Percentiles rank a stretch among this genome's conserved stretches.
Conservation (phyloP, 441 rosid species). For the Syzygium malaccense region DNA sequence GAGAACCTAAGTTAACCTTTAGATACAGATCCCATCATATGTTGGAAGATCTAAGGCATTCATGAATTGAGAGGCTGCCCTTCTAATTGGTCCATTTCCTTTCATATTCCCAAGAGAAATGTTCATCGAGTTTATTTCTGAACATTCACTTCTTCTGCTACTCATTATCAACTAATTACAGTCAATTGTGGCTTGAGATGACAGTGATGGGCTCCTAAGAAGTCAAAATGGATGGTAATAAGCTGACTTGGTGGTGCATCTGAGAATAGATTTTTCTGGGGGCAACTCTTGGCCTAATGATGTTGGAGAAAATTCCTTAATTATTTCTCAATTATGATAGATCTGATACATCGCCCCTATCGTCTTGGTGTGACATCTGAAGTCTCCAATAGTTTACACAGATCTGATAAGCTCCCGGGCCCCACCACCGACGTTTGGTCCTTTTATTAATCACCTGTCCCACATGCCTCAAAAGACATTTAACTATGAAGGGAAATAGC, state of each 20-base stretch:
- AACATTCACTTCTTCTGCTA: neutral
- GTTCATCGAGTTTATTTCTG: neutral
- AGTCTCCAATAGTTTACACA: neutral
- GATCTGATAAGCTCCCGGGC: neutral
- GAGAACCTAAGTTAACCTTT: neutral
- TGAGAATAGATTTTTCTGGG: neutral
- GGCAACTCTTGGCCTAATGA: neutral
- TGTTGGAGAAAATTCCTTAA: neutral
- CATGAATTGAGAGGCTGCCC: neutral
- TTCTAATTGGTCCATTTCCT: neutral
- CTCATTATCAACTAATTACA: neutral
- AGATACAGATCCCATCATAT: neutral
- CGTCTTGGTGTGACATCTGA: neutral
- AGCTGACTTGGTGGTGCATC: neutral
- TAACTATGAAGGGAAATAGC: neutral
- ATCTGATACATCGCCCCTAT: neutral
- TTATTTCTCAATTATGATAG: neutral
- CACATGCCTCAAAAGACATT: neutral
- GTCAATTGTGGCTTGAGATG: neutral
- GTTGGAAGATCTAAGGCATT: neutral
- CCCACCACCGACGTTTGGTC: neutral
- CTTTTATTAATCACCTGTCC: neutral
- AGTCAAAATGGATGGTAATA: neutral
- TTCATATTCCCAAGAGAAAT: neutral
- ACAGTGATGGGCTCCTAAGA: neutral